Evolutionary conservation across 83 land plant genomes (phyloP).

Genomic region (Larix sibirica): DNA sequence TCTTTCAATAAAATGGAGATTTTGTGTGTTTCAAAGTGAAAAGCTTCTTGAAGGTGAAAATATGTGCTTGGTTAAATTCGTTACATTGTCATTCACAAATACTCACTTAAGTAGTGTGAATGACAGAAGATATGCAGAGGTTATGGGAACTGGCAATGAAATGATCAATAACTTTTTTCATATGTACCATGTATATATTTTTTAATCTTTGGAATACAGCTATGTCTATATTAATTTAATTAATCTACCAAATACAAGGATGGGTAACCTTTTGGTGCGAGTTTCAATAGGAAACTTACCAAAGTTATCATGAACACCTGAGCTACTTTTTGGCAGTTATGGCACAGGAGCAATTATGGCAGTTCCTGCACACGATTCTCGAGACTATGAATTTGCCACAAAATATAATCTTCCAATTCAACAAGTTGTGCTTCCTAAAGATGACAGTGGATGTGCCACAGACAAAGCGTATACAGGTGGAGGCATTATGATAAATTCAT

Average conservation of each 20-base stretch:
- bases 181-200: background rate
- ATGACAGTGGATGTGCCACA: constrained; percentile 24
- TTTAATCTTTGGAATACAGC: background rate
- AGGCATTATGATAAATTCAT: constrained; percentile 71
- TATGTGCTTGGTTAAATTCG: background rate
- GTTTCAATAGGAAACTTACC: background rate
- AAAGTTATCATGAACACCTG: background rate
- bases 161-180: background rate
- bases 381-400: constrained; percentile 87
- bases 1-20: background rate
- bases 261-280: too few relatives aligned
- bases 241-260: too few relatives aligned
- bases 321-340: constrained; percentile 54
- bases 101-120: background rate
- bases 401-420: constrained; percentile 71
- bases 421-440: constrained; percentile 54
- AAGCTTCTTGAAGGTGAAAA: background rate
- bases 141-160: background rate
- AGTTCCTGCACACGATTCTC: constrained; percentile 93
- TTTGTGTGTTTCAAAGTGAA: background rate
- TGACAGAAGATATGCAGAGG: background rate
- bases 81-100: background rate
- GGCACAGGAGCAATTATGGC: constrained; percentile 99
- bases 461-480: constrained; percentile 70
- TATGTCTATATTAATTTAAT: background rate